phyloP scores from a whole-genome alignment of 2,329 filamentous ascomycete species.

The Fusarium abutilonis region DNA sequence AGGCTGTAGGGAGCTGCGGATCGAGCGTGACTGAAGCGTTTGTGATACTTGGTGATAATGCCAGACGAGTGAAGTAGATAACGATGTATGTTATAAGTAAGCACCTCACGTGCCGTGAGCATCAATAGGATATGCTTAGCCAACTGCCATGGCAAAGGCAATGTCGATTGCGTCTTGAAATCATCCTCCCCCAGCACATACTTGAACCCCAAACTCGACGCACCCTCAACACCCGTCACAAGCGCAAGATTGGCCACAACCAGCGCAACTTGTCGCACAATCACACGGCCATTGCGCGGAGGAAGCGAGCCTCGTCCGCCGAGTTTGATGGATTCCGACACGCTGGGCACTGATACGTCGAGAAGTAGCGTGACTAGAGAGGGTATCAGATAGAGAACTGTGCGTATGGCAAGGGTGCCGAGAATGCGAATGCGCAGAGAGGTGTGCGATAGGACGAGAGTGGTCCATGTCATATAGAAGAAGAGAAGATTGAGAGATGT shows the following conservation, averaged over 20 bases:
- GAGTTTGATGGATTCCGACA: conserved; percentile 75
- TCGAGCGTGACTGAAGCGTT: conserved; percentile 61
- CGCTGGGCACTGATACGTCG: conserved; percentile 74
- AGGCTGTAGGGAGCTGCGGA: conserved; percentile 69
- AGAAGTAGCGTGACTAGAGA: conserved; percentile 77
- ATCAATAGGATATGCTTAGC: conserved; percentile 59
- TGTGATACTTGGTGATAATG: conserved; percentile 55
- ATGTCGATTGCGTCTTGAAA: conserved; percentile 59
- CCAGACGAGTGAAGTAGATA: conserved; percentile 69
- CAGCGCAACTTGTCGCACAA: conserved; percentile 53
- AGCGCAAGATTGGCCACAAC: conserved; percentile 59
- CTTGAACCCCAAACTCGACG: conserved; percentile 52
- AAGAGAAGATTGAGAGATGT: conserved; percentile 87
- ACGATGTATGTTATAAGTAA: conserved; percentile 80
- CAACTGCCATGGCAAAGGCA: conserved; percentile 65
- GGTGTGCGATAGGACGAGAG: conserved; percentile 79
- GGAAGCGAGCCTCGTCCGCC: conserved; percentile 64
- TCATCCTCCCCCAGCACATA: conserved; percentile 51
- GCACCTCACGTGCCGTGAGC: conserved; percentile 60
- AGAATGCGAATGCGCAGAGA: conserved; percentile 79
- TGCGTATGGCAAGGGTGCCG: conserved; percentile 72
- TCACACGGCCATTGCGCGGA: conserved; percentile 51
- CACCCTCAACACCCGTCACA: conserved; percentile 56
- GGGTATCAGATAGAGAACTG: conserved; percentile 77
- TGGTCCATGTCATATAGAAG: conserved; percentile 91